Evolutionary conservation across 2,329 filamentous ascomycete genomes (phyloP).

Genomic region (Arthrobotrys sphaeroides): DNA sequence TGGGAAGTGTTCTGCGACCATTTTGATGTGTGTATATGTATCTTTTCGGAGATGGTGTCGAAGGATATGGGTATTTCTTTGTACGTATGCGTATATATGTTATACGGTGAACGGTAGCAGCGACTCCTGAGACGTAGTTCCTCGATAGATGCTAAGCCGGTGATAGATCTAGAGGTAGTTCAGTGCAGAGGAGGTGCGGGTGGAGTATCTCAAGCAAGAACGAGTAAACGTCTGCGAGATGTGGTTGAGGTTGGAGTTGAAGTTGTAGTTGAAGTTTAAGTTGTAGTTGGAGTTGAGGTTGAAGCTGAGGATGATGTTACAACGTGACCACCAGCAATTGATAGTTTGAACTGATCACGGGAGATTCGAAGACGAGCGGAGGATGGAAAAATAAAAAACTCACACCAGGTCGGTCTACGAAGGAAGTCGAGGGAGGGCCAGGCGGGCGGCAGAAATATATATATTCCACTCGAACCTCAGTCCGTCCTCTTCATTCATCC

Average conservation of each 20-base stretch:
- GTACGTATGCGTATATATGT: background rate
- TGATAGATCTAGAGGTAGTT: conserved; percentile 11
- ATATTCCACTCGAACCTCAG: conserved; percentile 2
- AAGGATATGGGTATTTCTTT: conserved; percentile 22
- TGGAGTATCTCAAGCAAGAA: conserved; percentile 51
- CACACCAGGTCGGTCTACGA: background rate
- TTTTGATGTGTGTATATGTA: background rate
- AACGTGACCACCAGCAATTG: background rate
- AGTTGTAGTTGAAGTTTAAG: background rate
- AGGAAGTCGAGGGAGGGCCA: background rate
- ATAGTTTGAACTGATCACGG: background rate
- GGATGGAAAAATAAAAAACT: background rate
- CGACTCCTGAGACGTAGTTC: conserved; percentile 25
- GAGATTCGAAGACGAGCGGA: too few relatives aligned
- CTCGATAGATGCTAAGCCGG: background rate
- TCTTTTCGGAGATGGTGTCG: background rate
- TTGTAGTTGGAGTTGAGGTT: background rate
- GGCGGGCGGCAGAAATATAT: conserved; percentile 12
- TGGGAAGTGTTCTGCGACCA: conserved; percentile 36
- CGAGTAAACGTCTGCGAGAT: conserved; percentile 51
- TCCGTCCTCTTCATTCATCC: too few relatives aligned
- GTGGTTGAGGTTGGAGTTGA: background rate
- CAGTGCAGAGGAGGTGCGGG: conserved; percentile 34
- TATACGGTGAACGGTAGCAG: conserved; percentile 8
- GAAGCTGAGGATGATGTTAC: conserved; percentile 22